phyloP scores from a whole-genome alignment of 2,329 filamentous ascomycete species.

The Talaromyces sp. region DNA sequence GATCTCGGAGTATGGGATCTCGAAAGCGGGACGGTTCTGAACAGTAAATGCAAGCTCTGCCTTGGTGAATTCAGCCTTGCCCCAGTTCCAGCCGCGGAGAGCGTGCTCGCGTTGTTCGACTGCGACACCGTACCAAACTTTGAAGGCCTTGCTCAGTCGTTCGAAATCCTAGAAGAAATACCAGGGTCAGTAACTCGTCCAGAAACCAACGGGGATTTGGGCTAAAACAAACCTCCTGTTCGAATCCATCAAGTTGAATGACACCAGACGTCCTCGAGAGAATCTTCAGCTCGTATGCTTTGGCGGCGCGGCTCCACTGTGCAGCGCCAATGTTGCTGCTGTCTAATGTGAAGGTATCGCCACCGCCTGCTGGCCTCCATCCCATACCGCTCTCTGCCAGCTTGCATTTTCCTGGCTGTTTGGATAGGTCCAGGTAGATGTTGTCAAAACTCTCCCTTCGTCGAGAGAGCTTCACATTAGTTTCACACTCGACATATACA shows the following conservation, averaged over 20 bases:
- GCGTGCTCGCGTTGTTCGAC: slow-evolving; percentile 92
- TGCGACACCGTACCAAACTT: slow-evolving; percentile 94
- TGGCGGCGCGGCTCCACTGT: slow-evolving; percentile 91
- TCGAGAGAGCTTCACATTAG: not conserved
- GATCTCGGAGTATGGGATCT: slow-evolving; percentile 94
- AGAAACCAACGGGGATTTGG: not conserved
- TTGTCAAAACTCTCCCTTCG: slow-evolving; percentile 87
- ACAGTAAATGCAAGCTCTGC: slow-evolving; percentile 95
- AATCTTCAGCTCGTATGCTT: slow-evolving; percentile 91
- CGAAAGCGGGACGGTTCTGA: slow-evolving; percentile 91
- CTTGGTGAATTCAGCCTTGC: slow-evolving; percentile 94
- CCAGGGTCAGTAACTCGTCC: not conserved
- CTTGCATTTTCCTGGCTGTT: slow-evolving; percentile 84
- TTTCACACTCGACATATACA: not conserved
- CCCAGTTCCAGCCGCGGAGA: slow-evolving; percentile 97
- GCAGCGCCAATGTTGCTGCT: slow-evolving; percentile 76
- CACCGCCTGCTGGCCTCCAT: slow-evolving; percentile 84
- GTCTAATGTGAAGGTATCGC: slow-evolving; percentile 91
- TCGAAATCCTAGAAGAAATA: slow-evolving; percentile 65
- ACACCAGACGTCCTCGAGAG: slow-evolving; percentile 76
- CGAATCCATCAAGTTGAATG: slow-evolving; percentile 91
- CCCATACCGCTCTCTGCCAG: slow-evolving; percentile 92
- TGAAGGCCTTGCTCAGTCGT: slow-evolving; percentile 85
- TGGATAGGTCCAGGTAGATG: slow-evolving; percentile 93
- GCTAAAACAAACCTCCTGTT: slow-evolving; percentile 59